These are phyloP conservation scores for Vairimorpha ceranae DNA, from an alignment of 371 early-diverging fungal genomes.

Conservation along the genomic window DNA sequence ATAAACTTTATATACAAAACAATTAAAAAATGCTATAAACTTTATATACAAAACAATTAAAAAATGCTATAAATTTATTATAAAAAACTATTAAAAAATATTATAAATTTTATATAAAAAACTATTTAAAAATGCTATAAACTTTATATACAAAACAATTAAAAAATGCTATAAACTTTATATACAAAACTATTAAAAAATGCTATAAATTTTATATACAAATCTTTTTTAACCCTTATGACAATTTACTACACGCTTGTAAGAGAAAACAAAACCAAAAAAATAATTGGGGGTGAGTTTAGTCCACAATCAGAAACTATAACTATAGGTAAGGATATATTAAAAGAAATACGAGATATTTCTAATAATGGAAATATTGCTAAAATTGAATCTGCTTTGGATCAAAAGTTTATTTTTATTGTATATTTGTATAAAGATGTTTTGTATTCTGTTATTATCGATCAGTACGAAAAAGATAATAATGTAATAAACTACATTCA, in stretches of 20 bases:
- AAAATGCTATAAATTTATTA: too few relatives aligned
- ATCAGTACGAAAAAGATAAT: slow-evolving; percentile 11
- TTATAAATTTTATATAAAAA: too few relatives aligned
- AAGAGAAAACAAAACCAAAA: slow-evolving; percentile 26
- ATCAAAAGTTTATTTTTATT: not conserved
- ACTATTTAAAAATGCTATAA: too few relatives aligned
- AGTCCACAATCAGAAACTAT: slow-evolving; percentile 27
- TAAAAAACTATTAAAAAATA: too few relatives aligned
- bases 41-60: too few relatives aligned
- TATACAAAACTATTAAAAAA: too few relatives aligned
- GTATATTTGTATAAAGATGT: not conserved
- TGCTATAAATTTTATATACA: too few relatives aligned
- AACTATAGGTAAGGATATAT: slow-evolving; percentile 14
- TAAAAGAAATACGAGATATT: slow-evolving; percentile 35
- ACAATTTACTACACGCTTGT: slow-evolving; percentile 51
- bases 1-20: too few relatives aligned
- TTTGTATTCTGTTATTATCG: slow-evolving; percentile 24
- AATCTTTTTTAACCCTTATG: slow-evolving; percentile 21
- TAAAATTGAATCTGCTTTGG: not conserved
- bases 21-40: too few relatives aligned
- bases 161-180: too few relatives aligned
- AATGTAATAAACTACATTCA: slow-evolving; percentile 24
- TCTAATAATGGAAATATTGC: not conserved
- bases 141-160: too few relatives aligned
- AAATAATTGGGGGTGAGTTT: slow-evolving; percentile 35